Evolutionary conservation across 1,284 basidiomycete genomes (phyloP).

Genomic region (Lentinula novae-zelandiae): DNA sequence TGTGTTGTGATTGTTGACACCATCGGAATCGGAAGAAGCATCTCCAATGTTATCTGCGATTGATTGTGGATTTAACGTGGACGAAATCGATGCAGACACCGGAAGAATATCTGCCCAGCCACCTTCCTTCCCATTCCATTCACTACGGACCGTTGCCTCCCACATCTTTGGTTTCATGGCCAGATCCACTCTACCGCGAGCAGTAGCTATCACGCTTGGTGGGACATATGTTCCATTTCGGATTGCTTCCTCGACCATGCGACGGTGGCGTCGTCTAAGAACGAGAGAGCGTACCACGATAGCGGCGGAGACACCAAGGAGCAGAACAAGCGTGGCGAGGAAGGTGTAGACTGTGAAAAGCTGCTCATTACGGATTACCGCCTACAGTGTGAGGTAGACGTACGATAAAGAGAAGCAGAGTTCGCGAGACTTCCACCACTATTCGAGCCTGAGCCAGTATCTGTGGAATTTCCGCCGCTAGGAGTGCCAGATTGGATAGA

Average conservation of each 20-base stretch:
- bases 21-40: background rate
- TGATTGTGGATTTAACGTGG: background rate
- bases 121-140: background rate
- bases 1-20: background rate
- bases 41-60: background rate
- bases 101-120: conserved; percentile 6
- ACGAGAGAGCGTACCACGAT: conserved; percentile 11
- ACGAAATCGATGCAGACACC: background rate
- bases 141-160: conserved; percentile 8
- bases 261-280: conserved; percentile 9
- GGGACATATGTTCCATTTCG: conserved; percentile 12
- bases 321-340: conserved; percentile 12
- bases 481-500: background rate
- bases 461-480: background rate
- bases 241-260: conserved; percentile 13
- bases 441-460: background rate
- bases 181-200: conserved; percentile 4
- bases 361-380: too few species aligned
- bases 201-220: background rate
- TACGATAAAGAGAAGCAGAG: conserved; percentile 10
- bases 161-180: conserved; percentile 9
- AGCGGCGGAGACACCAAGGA: conserved; percentile 12
- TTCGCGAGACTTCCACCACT: background rate
- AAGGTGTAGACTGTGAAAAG: conserved; percentile 1
- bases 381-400: background rate